Evolutionary conservation across 495 filamentous ascomycete genomes (phyloP).

Genomic region (Talaromyces ruber): DNA sequence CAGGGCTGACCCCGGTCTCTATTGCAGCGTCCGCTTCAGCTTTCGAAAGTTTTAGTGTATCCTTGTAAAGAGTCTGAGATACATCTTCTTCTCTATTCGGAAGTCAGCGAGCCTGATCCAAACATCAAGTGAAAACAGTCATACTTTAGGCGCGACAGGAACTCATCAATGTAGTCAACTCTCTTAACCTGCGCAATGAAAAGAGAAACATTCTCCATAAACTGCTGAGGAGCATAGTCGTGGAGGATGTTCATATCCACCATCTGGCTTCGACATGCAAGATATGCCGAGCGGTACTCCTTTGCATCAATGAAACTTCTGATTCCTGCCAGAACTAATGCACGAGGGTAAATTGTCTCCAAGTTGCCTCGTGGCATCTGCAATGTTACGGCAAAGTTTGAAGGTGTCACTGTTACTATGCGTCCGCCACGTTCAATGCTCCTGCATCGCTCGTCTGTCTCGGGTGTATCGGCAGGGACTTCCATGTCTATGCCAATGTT

Average conservation of each 20-base stretch:
- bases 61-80: constrained; percentile 84
- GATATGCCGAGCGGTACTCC: constrained; percentile 76
- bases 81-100: constrained; percentile 77
- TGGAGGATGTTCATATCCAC: constrained; percentile 99
- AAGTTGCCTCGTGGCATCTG: constrained; percentile 95
- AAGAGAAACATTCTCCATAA: constrained; percentile 62
- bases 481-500: constrained; percentile 54
- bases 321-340: constrained; percentile 84
- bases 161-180: constrained; percentile 79
- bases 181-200: constrained; percentile 86
- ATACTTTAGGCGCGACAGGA: constrained; percentile 81
- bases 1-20: background rate
- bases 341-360: constrained; percentile 89
- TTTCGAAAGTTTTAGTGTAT: constrained; percentile 49
- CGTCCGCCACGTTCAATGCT: constrained; percentile 84
- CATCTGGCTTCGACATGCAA: constrained; percentile 80
- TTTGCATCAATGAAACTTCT: constrained; percentile 67
- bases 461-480: constrained; percentile 79
- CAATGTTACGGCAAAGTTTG: constrained; percentile 68
- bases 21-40: constrained; percentile 20
- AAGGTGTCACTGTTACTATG: constrained; percentile 84
- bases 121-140: constrained; percentile 10
- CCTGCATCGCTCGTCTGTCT: constrained; percentile 84
- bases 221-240: constrained; percentile 77
- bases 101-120: constrained; percentile 11